Conservation (phyloP, 306 rosid species). For the Cyamopsis tetragonoloba region DNA sequence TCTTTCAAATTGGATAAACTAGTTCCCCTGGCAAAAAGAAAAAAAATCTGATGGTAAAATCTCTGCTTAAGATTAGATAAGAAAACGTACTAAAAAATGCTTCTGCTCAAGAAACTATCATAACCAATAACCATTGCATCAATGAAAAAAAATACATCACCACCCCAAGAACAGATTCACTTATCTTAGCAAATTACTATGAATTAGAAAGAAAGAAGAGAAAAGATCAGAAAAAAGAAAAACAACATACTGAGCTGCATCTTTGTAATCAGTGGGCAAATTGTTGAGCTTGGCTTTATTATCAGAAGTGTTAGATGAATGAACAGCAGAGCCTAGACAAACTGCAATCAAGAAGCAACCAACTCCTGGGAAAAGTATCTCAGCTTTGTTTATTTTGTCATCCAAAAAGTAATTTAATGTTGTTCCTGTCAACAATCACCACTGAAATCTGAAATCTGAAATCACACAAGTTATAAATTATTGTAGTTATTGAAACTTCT, state of each 20-base stretch:
- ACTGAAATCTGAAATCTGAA: too few species aligned
- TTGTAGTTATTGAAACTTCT: neutral
- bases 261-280: constrained; percentile 29
- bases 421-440: constrained; percentile 55
- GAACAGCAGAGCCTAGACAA: constrained; percentile 80
- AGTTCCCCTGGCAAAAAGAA: constrained; percentile 39
- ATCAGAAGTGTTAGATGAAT: constrained; percentile 83
- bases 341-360: constrained; percentile 87
- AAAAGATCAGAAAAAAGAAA: neutral
- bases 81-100: neutral
- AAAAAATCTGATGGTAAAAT: neutral
- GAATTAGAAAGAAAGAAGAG: neutral
- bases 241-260: constrained; percentile 41
- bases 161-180: neutral
- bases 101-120: constrained; percentile 13
- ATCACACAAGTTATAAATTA: constrained; percentile 13
- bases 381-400: constrained; percentile 71
- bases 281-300: constrained; percentile 57
- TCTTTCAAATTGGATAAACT: constrained; percentile 20
- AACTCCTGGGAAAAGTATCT: constrained; percentile 88
- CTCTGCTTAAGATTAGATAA: neutral
- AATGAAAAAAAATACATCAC: neutral
- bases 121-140: neutral
- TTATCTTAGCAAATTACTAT: neutral
- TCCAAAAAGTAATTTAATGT: constrained; percentile 84